Evolutionary conservation across 768 basidiomycete species (phyloP).

Genomic region (Phlebiopsis gigantea): DNA sequence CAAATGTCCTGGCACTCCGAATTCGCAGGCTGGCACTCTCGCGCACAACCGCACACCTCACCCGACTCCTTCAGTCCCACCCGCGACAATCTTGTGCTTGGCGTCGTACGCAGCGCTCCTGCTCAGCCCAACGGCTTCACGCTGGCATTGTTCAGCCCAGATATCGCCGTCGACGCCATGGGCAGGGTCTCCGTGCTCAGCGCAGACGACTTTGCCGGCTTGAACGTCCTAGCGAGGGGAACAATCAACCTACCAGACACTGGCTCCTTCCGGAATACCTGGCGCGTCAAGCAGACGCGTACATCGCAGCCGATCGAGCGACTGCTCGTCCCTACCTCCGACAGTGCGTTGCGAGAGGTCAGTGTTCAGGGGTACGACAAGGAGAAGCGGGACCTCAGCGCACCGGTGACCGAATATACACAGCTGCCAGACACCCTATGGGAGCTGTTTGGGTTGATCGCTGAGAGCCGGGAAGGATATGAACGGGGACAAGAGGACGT

Average conservation of each 20-base stretch:
- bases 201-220: conserved; percentile 12
- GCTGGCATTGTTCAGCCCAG: conserved; percentile 19
- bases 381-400: conserved; percentile 12
- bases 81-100: conserved; percentile 14
- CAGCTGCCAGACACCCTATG: conserved; percentile 15
- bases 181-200: conserved; percentile 13
- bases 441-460: conserved; percentile 16
- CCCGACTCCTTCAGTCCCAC: conserved; percentile 15
- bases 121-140: conserved; percentile 20
- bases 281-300: conserved; percentile 15
- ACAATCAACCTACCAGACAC: conserved; percentile 13
- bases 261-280: conserved; percentile 19
- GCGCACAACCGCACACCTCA: conserved; percentile 12
- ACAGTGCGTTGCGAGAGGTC: conserved; percentile 11
- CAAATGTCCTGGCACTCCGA: conserved; percentile 3
- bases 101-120: conserved; percentile 17
- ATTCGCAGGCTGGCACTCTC: conserved; percentile 16
- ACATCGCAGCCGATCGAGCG: conserved; percentile 19
- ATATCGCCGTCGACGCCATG: conserved; percentile 20
- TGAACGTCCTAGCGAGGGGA: conserved; percentile 13
- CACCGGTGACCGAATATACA: conserved; percentile 13
- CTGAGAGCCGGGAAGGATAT: conserved; percentile 14
- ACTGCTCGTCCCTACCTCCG: conserved; percentile 11
- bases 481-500: conserved; percentile 11
- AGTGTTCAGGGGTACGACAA: conserved; percentile 21